Base-by-base conservation (phyloP, 2,329 filamentous ascomycete genomes). In the Fusarium brachygibbosum region DNA sequence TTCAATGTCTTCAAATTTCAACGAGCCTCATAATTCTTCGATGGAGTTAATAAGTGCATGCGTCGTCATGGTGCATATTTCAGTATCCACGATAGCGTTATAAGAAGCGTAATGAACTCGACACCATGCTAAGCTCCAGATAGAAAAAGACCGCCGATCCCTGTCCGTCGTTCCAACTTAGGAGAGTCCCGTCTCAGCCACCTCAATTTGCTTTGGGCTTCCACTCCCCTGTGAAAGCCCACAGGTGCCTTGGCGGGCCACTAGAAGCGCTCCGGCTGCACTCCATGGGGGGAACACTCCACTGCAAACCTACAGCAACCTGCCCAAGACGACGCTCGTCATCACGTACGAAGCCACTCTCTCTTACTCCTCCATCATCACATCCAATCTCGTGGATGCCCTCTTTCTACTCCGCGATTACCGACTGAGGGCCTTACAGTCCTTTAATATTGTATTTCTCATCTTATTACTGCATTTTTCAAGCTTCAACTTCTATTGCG, bases 391-490 rank as follows among this genome's bases (percentile, higher is more conserved):
- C 37, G 67, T 55, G 67, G 67, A 64, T 70, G 44, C 45, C 41
- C 53, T 69, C 63, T 51, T 28, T 64, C 58, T 50, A 54, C 46
- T 60, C 41, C 48, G 21, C 67, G 35, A 58, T 40, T 67, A 56
- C 49, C 50, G 67, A 59, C 54, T 42, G 37, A 68, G 57, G 67
- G 58, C 58, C 45, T 16, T 54, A 34, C 46, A 40, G 49, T 68
- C 63, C 67, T 56, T 70, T 68, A 35, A 56, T 68, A 60, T 69
- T 68, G n/a, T 64, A 70, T 68, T 60, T 54, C 34, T 42, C 53
- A 70, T 69, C 49, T 48, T 70, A 60, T 49, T 41, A 44, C 32
- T 70, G 40, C 37, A 64, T 68, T 59, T 57, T 54, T 49, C 41
- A 56, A 42, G 19, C 31, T 53, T 28, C 21, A 29, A 21, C 32